phyloP scores from a whole-genome alignment of 1,284 basidiomycete species.

The Volvariella surrecta region DNA sequence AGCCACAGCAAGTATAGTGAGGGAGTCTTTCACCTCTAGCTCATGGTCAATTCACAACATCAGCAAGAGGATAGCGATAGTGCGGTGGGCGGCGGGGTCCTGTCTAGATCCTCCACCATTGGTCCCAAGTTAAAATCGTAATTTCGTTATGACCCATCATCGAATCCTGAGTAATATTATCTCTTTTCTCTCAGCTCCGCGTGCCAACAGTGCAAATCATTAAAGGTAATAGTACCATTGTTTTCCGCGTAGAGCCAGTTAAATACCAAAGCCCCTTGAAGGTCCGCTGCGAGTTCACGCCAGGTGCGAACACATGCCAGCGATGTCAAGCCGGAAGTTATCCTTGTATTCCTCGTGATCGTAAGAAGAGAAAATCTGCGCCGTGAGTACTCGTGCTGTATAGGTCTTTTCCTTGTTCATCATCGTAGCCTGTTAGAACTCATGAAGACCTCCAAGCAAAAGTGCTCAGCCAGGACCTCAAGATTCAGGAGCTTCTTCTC shows the following conservation, averaged over 20 bases:
- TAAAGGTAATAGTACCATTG: constrained; percentile 50
- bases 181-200: constrained; percentile 34
- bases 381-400: constrained; percentile 28
- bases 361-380: constrained; percentile 49
- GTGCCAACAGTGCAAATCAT: constrained; percentile 50
- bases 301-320: constrained; percentile 35
- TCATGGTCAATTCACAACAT: too few species aligned
- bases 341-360: constrained; percentile 38
- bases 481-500: constrained; percentile 37
- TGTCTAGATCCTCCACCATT: too few species aligned
- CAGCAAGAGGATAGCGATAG: too few species aligned
- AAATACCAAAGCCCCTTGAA: constrained; percentile 14
- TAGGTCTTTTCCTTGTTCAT: constrained; percentile 3
- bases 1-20: too few species aligned
- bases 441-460: constrained; percentile 47
- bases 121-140: too few species aligned
- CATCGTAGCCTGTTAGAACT: constrained; percentile 27
- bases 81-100: too few species aligned
- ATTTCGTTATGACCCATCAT: too few species aligned
- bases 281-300: constrained; percentile 44
- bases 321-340: constrained; percentile 37
- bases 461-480: constrained; percentile 36
- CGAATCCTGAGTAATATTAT: neutral
- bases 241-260: neutral
- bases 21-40: too few species aligned